Evolutionary conservation across 2,329 filamentous ascomycete genomes (phyloP), one percentile per base, ranked within the genome.

Genomic region (Talaromyces sp.): DNA sequence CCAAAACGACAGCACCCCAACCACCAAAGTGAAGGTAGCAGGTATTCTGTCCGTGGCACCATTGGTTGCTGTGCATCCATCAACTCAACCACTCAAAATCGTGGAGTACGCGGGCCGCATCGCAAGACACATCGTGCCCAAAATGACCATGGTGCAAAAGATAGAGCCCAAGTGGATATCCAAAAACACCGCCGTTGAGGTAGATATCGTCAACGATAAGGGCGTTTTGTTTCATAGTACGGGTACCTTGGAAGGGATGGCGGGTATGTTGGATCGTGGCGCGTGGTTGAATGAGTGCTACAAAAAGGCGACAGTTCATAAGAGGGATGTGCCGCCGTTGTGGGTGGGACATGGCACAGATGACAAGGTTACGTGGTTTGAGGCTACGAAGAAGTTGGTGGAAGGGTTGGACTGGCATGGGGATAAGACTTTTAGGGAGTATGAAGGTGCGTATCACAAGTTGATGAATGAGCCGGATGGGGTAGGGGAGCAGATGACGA

Each of bases 161-260:
- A 22, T 61, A 3, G 43, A 66, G 10, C 17, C 52, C 3, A 56
- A 57, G 47, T 57, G 39, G 22, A 74, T 97, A 63, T 88, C 85
- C 41, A 86, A 92, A 27, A 90, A 66, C 15, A 49, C n/a, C 11
- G 52, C 43, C 33, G 52, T 66, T 37, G 31, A 59, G 15, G 64
- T 59, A 3, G 43, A 41, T 2, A 37, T 66, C 19, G 8, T n/a
- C 5, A 60, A 60, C 19, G 60, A 66, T 25, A 63, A 63, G n/a
- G 52, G 41, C 3, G 73, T 82, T 59, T 81, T 97, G 61, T 87
- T 89, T 76, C 93, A 97, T 78, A 85, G 94, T 76, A 94, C 88
- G 2, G 93, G 92, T 41, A 97, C 93, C 7, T 82, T 96, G n/a
- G 89, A 93, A 75, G 91, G 91, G 0, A 75, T 97, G 39, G 85